Base-by-base conservation (phyloP, 208 protist species). In the Acanthamoeba castellanii region DNA sequence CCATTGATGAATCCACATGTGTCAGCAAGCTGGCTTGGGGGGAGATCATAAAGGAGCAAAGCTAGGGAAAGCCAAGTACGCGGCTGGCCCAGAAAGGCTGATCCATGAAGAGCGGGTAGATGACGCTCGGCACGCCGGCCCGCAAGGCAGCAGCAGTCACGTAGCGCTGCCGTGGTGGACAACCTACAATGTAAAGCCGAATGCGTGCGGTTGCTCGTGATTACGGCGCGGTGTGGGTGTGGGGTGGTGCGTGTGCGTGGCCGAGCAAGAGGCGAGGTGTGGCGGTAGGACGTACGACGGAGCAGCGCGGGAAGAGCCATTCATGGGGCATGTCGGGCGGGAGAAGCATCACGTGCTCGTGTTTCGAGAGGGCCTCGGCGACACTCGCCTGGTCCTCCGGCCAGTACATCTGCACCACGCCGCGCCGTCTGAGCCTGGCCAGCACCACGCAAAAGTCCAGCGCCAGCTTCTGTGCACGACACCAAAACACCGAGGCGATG, bases 11-110 rank as follows among this genome's bases (percentile, higher is more conserved):
- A 11, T 55, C 50, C 50, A 11, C 8, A 0, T 55, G 50, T 55
- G 59, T 22, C 11, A 25, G 7, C 20, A n/a, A 72, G 64, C 61
- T 30, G 52, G 52, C 61, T 27, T 72, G 64, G 27, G n/a, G 66
- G n/a, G 9, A 72, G 66, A 37, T 5, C 27, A 27, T 68, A n/a
- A n/a, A n/a, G 27, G 61, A 42, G 8, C 37, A 27, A 9, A 16
- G n/a, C 37, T 2, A 42, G 42, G 20, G 37, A 32, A 27, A 30
- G 18, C 11, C 4, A 27, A 16, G 37, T 82, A 82, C 74, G 16
- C 74, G 74, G 74, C 74, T 82, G 32, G 74, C 74, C 74, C 74
- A 82, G 74, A 82, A 82, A 37, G 74, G 42, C 42, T 82, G 74
- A 22, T 82, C 74, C 37, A 52, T 52, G 42, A 82, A 34, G 20